Percentiles rank a stretch among this genome's conserved stretches.
phyloP scores from a whole-genome alignment of 2,329 filamentous ascomycete species.

The Penicillium nordicum region DNA sequence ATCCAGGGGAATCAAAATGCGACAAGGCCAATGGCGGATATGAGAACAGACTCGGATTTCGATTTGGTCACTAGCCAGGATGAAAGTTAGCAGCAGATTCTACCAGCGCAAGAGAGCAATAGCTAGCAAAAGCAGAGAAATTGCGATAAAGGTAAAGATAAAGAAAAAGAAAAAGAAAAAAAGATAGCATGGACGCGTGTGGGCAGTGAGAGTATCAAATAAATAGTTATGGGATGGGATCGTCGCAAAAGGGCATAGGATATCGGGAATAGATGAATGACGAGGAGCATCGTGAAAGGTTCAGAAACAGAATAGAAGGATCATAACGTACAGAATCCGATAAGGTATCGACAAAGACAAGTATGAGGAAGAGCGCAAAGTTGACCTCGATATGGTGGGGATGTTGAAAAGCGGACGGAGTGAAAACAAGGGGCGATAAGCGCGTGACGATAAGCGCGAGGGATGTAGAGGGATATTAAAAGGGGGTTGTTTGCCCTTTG shows the following conservation, averaged over 20 bases:
- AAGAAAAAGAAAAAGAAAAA: no score
- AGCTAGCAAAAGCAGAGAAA: not conserved
- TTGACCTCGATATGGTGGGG: constrained; percentile 18
- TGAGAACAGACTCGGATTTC: not conserved
- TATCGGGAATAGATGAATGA: not conserved
- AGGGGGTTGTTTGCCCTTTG: not conserved
- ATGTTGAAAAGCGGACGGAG: constrained; percentile 24
- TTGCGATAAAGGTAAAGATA: not conserved
- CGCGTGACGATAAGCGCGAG: constrained; percentile 26
- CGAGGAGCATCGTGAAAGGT: not conserved
- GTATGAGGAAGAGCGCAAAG: constrained; percentile 1
- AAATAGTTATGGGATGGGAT: not conserved
- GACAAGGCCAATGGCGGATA: not conserved
- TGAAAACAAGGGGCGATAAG: constrained; percentile 28
- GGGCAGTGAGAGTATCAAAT: not conserved
- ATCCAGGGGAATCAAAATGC: not conserved
- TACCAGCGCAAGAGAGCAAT: not conserved
- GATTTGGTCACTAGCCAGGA: not conserved
- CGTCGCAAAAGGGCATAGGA: not conserved
- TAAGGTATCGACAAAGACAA: not conserved
- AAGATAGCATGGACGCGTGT: not conserved
- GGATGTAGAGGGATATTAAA: constrained; percentile 4
- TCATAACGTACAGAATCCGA: not conserved
- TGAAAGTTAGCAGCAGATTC: not conserved
- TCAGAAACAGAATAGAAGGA: not conserved